Base-by-base conservation (phyloP, 2,329 filamentous ascomycete species). In the Esteya vermicola region DNA sequence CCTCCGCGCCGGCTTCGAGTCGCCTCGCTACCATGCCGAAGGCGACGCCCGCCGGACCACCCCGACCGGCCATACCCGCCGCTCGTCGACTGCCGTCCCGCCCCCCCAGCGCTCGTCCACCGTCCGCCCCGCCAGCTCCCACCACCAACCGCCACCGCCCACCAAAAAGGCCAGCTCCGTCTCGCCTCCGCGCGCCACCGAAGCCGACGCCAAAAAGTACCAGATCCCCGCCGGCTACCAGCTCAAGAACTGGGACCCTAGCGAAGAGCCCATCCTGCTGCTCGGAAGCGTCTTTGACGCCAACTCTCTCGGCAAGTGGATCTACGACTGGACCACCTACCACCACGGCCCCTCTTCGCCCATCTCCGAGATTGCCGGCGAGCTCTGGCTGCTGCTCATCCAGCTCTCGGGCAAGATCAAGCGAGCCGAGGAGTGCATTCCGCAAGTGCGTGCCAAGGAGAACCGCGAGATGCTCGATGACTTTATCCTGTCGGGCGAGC, bases 251-350 rank as follows among this genome's bases (percentile, higher is more conserved):
- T 96, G 91, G 91, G 91, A 98, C 57, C 89, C 89, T 1, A 78
- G 76, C 22, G 89, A 96, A 65, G 78, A 86, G 50, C 91, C 91
- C 38, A 95, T 98, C 57, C 79, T 95, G 56, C 74, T 98, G 21
- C 72, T 96, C 19, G 91, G 91, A 38, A 93, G 85, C 55, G 91
- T 96, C 42, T 96, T 96, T 55, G 91, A 96, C 56, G 85, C 89
- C 54, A 95, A 96, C 70, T 94, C 85, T 21, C 72, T 98, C 23
- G 91, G 91, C 54, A 95, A 95, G 64, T 98, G 91, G 91, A 93
- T 98, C 55, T 98, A 94, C 62, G 91, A 96, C 69, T 98, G 91
- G 91, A 95, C 91, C 16, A 85, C 95, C 47, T 94, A 85, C 65
- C 79, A 81, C 57, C 79, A 93, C 50, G 85, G 85, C 28, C 75